phyloP scores from a whole-genome alignment of 805 yeast species.

The Isabelozyma gotoi region DNA sequence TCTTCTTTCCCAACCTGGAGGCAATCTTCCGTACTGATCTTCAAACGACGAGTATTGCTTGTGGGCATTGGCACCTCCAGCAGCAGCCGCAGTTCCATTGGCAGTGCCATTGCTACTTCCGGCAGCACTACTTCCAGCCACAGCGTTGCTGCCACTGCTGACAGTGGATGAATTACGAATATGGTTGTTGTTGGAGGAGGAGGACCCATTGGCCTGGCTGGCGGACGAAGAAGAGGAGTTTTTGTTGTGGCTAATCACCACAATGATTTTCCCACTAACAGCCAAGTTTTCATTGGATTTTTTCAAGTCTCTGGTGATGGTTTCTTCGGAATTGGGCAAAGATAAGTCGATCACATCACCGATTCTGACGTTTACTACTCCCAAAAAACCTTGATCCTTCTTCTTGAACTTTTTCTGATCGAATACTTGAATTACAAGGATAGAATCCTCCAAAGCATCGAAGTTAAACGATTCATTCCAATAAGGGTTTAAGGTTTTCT shows the following conservation, averaged over 20 bases:
- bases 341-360: slow-evolving; percentile 82
- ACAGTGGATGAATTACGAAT: slow-evolving; percentile 15
- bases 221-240: slow-evolving; percentile 13
- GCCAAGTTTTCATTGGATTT: slow-evolving; percentile 88
- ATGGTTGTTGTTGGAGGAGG: slow-evolving; percentile 10
- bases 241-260: slow-evolving; percentile 59
- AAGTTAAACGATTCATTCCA: slow-evolving; percentile 94
- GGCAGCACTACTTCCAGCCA: slow-evolving; percentile 8
- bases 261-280: slow-evolving; percentile 89
- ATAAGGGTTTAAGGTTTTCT: slow-evolving; percentile 92
- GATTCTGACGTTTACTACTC: slow-evolving; percentile 88
- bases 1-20: slow-evolving; percentile 99
- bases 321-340: slow-evolving; percentile 60
- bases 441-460: slow-evolving; percentile 74
- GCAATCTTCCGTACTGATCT: slow-evolving; percentile 94
- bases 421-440: slow-evolving; percentile 89
- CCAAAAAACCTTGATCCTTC: slow-evolving; percentile 97
- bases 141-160: slow-evolving; percentile 15
- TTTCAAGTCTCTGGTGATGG: slow-evolving; percentile 88
- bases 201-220: slow-evolving; percentile 14
- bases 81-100: slow-evolving; percentile 9
- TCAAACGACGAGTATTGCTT: slow-evolving; percentile 91
- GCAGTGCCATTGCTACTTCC: slow-evolving; percentile 8
- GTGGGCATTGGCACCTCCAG: slow-evolving; percentile 16
- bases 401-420: slow-evolving; percentile 97